Conservation (phyloP, 306 rosid species). For the Clitoria ternatea region DNA sequence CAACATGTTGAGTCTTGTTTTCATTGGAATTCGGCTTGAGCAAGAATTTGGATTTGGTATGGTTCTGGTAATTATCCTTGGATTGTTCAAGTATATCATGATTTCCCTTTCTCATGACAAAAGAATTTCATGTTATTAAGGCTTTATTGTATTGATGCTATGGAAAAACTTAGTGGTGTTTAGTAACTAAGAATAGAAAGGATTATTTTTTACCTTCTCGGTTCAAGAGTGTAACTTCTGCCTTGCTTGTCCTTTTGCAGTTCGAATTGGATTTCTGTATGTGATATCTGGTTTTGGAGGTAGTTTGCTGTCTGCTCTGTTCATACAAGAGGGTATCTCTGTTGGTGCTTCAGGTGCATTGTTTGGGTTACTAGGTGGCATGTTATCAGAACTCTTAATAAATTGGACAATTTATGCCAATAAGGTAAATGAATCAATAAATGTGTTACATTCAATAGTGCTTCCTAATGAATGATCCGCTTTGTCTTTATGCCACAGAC, state of each 20-base stretch:
- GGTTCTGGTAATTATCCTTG: constrained; percentile 37
- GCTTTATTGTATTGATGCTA: constrained; percentile 2
- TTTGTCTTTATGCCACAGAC: background rate
- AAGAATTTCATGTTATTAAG: background rate
- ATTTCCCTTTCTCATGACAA: background rate
- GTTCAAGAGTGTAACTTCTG: constrained; percentile 16
- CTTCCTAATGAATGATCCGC: constrained; percentile 10
- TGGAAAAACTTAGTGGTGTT: background rate
- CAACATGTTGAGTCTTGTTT: constrained; percentile 77
- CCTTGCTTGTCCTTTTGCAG: constrained; percentile 35
- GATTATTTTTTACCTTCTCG: background rate
- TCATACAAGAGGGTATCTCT: constrained; percentile 59
- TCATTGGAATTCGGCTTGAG: constrained; percentile 79
- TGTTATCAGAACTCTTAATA: constrained; percentile 81
- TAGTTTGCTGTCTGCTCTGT: constrained; percentile 67
- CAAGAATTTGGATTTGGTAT: constrained; percentile 93
- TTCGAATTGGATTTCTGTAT: constrained; percentile 64
- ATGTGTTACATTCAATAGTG: background rate
- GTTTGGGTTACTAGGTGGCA: constrained; percentile 83
- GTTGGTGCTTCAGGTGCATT: constrained; percentile 97
- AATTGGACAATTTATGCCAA: constrained; percentile 87
- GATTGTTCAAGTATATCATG: constrained; percentile 2
- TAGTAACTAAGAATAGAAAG: background rate
- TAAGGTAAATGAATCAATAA: constrained; percentile 47
- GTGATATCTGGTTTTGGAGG: constrained; percentile 82